phyloP scores from a whole-genome alignment of 345 rosid species.

The Citrus cavaleriei region DNA sequence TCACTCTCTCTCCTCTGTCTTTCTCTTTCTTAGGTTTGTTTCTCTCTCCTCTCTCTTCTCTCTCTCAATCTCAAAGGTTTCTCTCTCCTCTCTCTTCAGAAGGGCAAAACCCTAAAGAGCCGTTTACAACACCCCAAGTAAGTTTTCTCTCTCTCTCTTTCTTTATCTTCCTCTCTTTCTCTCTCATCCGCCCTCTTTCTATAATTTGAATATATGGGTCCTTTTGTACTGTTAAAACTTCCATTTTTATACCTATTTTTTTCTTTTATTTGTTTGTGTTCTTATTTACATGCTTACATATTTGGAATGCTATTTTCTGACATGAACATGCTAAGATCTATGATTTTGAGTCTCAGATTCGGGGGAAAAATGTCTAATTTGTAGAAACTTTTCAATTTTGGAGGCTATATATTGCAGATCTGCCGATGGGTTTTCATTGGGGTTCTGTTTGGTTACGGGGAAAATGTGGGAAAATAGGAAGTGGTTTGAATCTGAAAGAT shows the following conservation, averaged over 20 bases:
- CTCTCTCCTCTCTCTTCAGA: conserved; percentile 62
- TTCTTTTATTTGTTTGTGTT: background rate
- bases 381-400: background rate
- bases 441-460: conserved; percentile 8
- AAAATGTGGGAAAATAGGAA: conserved; percentile 12
- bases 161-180: conserved; percentile 6
- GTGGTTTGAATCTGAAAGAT: conserved; percentile 13
- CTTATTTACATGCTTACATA: background rate
- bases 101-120: conserved; percentile 78
- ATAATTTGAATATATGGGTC: conserved; percentile 60
- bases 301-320: background rate
- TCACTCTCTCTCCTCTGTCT: conserved; percentile 7
- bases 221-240: conserved; percentile 26
- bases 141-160: conserved; percentile 82
- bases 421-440: conserved; percentile 22
- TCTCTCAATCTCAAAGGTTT: conserved; percentile 30
- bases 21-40: conserved; percentile 21
- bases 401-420: conserved; percentile 23
- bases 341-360: background rate
- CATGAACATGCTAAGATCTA: background rate
- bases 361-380: background rate
- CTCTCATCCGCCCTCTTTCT: conserved; percentile 42
- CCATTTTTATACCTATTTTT: background rate
- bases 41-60: conserved; percentile 41
- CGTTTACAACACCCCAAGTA: conserved; percentile 75